Base-by-base conservation (phyloP, 345 rosid species). In the Toxicodendron radicans region DNA sequence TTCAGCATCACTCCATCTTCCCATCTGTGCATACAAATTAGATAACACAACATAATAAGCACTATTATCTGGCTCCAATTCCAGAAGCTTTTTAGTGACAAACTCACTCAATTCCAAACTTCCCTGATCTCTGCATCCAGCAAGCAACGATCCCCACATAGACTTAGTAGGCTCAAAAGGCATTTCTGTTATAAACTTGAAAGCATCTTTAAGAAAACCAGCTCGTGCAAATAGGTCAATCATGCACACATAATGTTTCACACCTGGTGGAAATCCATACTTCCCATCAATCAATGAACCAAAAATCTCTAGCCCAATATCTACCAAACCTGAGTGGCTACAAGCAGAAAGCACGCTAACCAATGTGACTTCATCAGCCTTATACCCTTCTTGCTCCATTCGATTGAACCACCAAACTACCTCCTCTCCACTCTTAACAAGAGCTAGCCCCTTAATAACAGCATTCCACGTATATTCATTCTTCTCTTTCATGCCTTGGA, bases 91-190 rank as follows among this genome's bases (percentile, higher is more conserved):
- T 75, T 73, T 85, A 0, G 81, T 85, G 2, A 76, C 86, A 30
- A 82, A 71, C 78, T 83, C 89, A 70, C 85, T 73, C 74, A 85
- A 63, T 33, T 85, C 88, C 76, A 84, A 76, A 62, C 75, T 85
- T 12, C 78, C 82, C 79, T 57, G 74, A 63, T 66, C 78, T 71
- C 83, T 85, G 71, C 83, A 84, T 46, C 83, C 81, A 49, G 62
- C 53, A 64, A 89, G 72, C 75, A 89, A 73, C 5, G 89, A 86
- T 46, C 85, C 89, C 83, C 89, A 78, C 81, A 89, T 87, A 53
- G 86, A 75, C 73, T 81, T 85, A 10, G 88, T 80, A 51, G 88
- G 84, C 79, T 78, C 78, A 38, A 81, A 87, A 64, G 89, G 84
- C 88, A 85, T 87, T 76, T 72, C 81, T 58, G 30, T 62, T 60